Conservation (phyloP, 345 rosid genomes). For the Geranium brycei region DNA sequence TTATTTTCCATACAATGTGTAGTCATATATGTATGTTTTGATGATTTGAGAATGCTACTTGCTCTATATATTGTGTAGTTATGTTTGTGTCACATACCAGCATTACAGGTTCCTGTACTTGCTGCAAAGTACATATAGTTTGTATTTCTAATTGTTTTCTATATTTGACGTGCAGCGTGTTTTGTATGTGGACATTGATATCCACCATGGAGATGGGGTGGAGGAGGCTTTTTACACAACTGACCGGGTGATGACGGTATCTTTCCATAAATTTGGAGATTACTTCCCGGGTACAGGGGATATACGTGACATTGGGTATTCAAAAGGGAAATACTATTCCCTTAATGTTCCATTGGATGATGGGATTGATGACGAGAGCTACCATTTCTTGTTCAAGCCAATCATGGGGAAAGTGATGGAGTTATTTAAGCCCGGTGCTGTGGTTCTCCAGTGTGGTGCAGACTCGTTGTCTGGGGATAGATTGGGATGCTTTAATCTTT, state of each 20-base stretch:
- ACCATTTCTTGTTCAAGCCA: constrained; percentile 46
- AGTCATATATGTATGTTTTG: no score
- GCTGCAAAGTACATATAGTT: no score
- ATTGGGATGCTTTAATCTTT: constrained; percentile 54
- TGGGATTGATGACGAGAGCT: constrained; percentile 61
- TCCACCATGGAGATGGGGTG: constrained; percentile 61
- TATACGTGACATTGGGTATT: constrained; percentile 38
- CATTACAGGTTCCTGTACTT: no score
- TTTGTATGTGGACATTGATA: constrained; percentile 53
- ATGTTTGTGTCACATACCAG: no score
- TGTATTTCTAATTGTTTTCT: background rate
- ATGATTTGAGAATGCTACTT: no score
- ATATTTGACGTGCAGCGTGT: constrained; percentile 33
- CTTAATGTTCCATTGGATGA: constrained; percentile 60
- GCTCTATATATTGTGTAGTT: no score
- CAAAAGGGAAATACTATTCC: constrained; percentile 47
- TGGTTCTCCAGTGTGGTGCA: constrained; percentile 57
- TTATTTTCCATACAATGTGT: no score
- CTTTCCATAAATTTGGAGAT: constrained; percentile 57
- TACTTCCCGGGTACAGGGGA: constrained; percentile 62
- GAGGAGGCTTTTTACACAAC: constrained; percentile 62
- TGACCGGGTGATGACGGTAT: constrained; percentile 59
- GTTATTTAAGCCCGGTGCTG: constrained; percentile 47
- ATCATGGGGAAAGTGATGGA: constrained; percentile 54
- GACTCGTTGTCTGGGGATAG: constrained; percentile 58